Evolutionary conservation across 306 rosid species (phyloP), one percentile per base, ranked within the genome.

Genomic region (Malus asiatica): DNA sequence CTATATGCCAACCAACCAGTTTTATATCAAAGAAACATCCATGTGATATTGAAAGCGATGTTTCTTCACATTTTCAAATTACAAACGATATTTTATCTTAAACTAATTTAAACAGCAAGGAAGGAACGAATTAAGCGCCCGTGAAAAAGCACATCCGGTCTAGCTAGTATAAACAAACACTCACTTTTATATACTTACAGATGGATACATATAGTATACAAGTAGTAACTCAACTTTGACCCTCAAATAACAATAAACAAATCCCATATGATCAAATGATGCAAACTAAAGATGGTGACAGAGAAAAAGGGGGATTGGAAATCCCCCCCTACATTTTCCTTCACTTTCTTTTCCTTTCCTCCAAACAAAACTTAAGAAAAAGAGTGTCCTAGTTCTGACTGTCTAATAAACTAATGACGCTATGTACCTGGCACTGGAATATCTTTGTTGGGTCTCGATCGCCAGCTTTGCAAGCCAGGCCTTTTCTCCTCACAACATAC

Each of bases 391-490:
- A 76, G 70, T 84, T 72, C 73, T 60, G 86, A 80, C 87, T 68
- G 72, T 78, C 84, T 88, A 84, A 71, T 78, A 87, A 78, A 86
- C 97, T 85, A 85, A 81, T 66, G 75, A 11, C 6, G 27, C 66
- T 88, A 81, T 79, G 71, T 70, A 81, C 90, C 88, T 89, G 90
- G 92, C 93, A 89, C 90, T 87, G 87, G 90, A 87, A 86, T 51
- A 51, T 88, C 83, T 83, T 75, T 83, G 84, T 85, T 77, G 83
- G 79, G 83, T 84, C 80, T 74, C 68, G 62, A 58, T 58, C 62
- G 74, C 89, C 95, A 91, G 91, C 90, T 85, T 82, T 88, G 91
- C 95, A 87, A 84, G 87, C 93, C 88, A 86, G 84, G 86, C 81
- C 66, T 73, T 60, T 69, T 63, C 65, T 14, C 57, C 40, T 77